phyloP scores from a whole-genome alignment of 352 stramenopile genomes.

The Phytopythium vexans region DNA sequence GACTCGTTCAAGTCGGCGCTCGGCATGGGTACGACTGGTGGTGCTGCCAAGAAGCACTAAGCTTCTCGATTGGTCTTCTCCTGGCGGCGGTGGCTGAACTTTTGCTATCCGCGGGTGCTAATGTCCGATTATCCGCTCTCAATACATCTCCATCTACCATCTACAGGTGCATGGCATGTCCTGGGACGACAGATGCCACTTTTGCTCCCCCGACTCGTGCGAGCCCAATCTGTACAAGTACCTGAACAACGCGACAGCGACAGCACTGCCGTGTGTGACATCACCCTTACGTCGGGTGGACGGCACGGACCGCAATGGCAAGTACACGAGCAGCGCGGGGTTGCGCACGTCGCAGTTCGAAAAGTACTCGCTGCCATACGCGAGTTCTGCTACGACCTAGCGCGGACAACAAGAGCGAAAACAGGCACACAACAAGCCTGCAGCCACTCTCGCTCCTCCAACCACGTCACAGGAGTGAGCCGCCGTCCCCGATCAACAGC shows the following conservation, averaged over 20 bases:
- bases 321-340: constrained; percentile 73
- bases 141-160: not conserved
- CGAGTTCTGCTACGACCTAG: too few species aligned
- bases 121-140: not conserved
- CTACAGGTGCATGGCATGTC: constrained; percentile 63
- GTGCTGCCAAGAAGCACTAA: constrained; percentile 75
- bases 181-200: constrained; percentile 83
- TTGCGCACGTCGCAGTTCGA: constrained; percentile 82
- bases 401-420: too few species aligned
- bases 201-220: constrained; percentile 53
- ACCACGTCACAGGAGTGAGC: too few species aligned
- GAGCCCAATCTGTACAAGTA: constrained; percentile 65
- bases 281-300: constrained; percentile 85
- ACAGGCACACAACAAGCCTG: too few species aligned
- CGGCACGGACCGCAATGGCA: constrained; percentile 66
- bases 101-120: too few species aligned
- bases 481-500: too few species aligned
- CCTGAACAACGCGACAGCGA: constrained; percentile 40
- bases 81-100: constrained; percentile 11
- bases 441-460: too few species aligned
- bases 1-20: constrained; percentile 93
- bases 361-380: constrained; percentile 87
- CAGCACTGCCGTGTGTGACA: constrained; percentile 60
- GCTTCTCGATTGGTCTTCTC: constrained; percentile 9
- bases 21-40: constrained; percentile 90